Evolutionary conservation across 2,329 filamentous ascomycete species (phyloP).

Genomic region (Colletotrichum cordylinicola): DNA sequence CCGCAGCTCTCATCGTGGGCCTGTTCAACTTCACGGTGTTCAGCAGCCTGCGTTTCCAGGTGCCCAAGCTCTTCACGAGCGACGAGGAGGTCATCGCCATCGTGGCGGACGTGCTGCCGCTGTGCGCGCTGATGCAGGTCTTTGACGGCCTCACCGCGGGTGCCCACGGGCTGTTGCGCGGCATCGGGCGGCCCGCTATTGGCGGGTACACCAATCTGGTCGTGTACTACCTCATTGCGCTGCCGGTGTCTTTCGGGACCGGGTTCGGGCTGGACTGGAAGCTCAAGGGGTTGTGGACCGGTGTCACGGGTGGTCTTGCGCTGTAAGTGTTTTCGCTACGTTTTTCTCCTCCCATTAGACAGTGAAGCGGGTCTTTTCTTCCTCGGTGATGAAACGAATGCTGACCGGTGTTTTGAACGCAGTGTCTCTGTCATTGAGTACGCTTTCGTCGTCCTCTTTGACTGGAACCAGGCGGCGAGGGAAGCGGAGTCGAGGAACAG

Average conservation of each 20-base stretch:
- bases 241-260: slow-evolving; percentile 82
- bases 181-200: slow-evolving; percentile 86
- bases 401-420: neutral
- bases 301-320: slow-evolving; percentile 74
- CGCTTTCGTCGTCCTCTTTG: slow-evolving; percentile 53
- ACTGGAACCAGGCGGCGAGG: slow-evolving; percentile 58
- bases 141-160: slow-evolving; percentile 83
- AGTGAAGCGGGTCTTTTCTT: neutral
- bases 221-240: slow-evolving; percentile 84
- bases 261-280: slow-evolving; percentile 81
- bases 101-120: slow-evolving; percentile 73
- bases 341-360: neutral
- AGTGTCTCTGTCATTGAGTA: slow-evolving; percentile 62
- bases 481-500: slow-evolving; percentile 59
- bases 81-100: slow-evolving; percentile 73
- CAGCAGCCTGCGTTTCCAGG: slow-evolving; percentile 69
- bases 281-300: slow-evolving; percentile 81
- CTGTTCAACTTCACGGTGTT: slow-evolving; percentile 79
- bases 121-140: slow-evolving; percentile 88
- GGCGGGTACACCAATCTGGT: slow-evolving; percentile 89
- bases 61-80: slow-evolving; percentile 80
- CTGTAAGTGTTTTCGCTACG: slow-evolving; percentile 52
- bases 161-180: slow-evolving; percentile 84
- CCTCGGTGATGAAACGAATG: slow-evolving; percentile 10
- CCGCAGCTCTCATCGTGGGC: slow-evolving; percentile 73